phyloP scores from a whole-genome alignment of 441 rosid species.

The Gossypium davidsonii region DNA sequence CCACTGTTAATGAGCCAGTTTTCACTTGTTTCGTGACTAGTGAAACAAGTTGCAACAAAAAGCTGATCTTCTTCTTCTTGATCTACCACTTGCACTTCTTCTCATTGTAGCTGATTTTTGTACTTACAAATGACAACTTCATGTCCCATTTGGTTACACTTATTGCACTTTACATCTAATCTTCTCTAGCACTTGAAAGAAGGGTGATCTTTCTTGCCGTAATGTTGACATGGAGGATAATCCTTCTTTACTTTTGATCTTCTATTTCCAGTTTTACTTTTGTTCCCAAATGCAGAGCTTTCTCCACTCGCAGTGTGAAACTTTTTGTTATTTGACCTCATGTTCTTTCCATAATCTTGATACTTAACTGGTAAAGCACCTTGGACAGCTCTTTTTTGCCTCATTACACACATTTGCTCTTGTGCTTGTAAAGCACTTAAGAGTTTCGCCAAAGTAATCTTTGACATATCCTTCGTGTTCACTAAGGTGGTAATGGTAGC shows the following conservation, averaged over 20 bases:
- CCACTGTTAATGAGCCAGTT: neutral
- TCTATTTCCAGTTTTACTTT: neutral
- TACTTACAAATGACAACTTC: neutral
- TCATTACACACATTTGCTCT: no score
- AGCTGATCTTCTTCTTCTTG: neutral
- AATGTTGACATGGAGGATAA: neutral
- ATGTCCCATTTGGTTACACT: neutral
- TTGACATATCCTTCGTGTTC: no score
- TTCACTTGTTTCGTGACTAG: neutral
- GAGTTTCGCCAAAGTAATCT: no score
- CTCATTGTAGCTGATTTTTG: no score
- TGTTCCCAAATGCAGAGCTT: neutral
- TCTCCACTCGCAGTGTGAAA: neutral
- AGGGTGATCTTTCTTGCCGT: neutral
- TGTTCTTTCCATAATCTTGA: no score
- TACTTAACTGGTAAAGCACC: no score
- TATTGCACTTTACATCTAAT: no score
- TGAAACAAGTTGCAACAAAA: neutral
- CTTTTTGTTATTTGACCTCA: no score
- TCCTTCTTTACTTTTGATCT: neutral
- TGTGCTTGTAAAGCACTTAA: no score
- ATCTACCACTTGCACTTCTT: neutral
- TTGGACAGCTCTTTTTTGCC: no score
- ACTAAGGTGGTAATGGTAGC: no score
- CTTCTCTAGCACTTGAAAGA: neutral